Evolutionary conservation across 441 rosid species (phyloP).

Genomic region (Raphanus hybrid): DNA sequence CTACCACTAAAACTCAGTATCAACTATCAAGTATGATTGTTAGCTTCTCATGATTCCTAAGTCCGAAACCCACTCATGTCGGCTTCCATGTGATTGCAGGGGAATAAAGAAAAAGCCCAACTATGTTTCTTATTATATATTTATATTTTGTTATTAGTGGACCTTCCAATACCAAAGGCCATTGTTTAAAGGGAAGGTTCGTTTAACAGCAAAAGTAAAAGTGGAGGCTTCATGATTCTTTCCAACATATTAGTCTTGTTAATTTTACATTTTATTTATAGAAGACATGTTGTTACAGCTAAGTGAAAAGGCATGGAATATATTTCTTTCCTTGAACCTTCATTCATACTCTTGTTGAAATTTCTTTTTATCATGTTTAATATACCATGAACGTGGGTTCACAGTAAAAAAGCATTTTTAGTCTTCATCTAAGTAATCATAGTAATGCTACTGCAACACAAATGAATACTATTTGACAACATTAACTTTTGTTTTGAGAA

Average conservation of each 20-base stretch:
- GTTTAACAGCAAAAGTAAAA: slow-evolving; percentile 30
- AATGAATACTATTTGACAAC: not conserved
- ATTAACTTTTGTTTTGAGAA: not conserved
- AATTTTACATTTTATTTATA: not conserved
- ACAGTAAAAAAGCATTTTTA: slow-evolving; percentile 20
- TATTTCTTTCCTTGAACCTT: slow-evolving; percentile 30
- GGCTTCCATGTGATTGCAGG: slow-evolving; percentile 33
- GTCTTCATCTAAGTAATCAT: slow-evolving; percentile 28
- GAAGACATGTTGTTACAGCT: slow-evolving; percentile 29
- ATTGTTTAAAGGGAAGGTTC: slow-evolving; percentile 39
- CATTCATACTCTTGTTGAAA: slow-evolving; percentile 26
- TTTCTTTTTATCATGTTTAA: slow-evolving; percentile 6
- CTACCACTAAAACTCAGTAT: slow-evolving; percentile 21
- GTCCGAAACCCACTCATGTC: slow-evolving; percentile 26
- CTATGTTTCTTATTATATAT: slow-evolving; percentile 12
- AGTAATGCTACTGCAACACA: slow-evolving; percentile 9
- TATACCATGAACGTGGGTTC: slow-evolving; percentile 13
- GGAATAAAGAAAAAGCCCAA: slow-evolving; percentile 8
- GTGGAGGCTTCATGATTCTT: slow-evolving; percentile 30
- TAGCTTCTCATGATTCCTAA: slow-evolving; percentile 14
- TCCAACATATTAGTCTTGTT: slow-evolving; percentile 16
- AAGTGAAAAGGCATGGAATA: slow-evolving; percentile 35
- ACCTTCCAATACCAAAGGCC: slow-evolving; percentile 42
- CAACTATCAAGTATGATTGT: not conserved
- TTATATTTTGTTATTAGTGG: slow-evolving; percentile 28